Conservation (phyloP, 371 early-diverging fungal species). For the Zychaea mexicana region DNA sequence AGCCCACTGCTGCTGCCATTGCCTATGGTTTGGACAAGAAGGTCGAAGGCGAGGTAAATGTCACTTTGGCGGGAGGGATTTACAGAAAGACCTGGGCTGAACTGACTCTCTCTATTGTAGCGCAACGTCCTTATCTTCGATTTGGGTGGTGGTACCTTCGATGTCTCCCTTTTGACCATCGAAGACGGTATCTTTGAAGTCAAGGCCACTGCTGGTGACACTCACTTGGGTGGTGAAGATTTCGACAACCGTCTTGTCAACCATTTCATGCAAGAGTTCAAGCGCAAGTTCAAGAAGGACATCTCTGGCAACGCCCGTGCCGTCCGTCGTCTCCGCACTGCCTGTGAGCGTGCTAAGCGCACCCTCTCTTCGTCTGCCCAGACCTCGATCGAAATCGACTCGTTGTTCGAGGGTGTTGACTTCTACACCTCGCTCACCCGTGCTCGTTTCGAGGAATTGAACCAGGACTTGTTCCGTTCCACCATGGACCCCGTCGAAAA, state of each 20-base stretch:
- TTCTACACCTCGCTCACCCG: conserved; percentile 95
- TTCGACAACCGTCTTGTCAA: conserved; percentile 94
- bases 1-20: conserved; percentile 98
- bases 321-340: conserved; percentile 94
- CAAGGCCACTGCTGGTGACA: conserved; percentile 96
- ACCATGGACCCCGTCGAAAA: conserved; percentile 96
- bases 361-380: conserved; percentile 89
- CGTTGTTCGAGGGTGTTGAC: conserved; percentile 91
- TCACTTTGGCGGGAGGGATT: background rate
- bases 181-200: conserved; percentile 95
- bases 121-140: conserved; percentile 94
- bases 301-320: conserved; percentile 87
- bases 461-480: conserved; percentile 92
- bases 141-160: conserved; percentile 98
- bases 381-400: conserved; percentile 94
- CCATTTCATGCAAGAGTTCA: conserved; percentile 90
- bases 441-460: conserved; percentile 97
- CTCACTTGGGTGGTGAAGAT: conserved; percentile 99
- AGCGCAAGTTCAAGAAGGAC: conserved; percentile 92
- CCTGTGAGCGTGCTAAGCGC: conserved; percentile 97
- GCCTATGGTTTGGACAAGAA: conserved; percentile 97
- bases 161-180: conserved; percentile 95
- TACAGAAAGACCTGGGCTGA: no score
- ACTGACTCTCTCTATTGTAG: conserved; percentile 2
- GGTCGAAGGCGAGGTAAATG: conserved; percentile 59